Evolutionary conservation across 768 basidiomycete genomes (phyloP), one percentile per base, ranked within the genome.

Genomic region (Zangia roseola): DNA sequence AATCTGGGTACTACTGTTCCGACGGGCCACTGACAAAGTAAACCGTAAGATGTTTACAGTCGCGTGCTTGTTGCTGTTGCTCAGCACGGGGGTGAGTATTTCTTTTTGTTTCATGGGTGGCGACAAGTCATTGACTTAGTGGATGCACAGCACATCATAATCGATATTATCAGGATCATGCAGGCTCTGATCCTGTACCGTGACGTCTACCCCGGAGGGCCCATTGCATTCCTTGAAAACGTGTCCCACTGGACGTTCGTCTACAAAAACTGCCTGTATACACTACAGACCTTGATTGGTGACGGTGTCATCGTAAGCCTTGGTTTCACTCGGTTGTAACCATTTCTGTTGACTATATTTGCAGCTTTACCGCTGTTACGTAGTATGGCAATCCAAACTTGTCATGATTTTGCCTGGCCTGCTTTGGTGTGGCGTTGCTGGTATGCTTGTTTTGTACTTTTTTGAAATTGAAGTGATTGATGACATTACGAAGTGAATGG

Each of bases 81-180:
- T 54, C 4, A 69, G 66, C 36, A 68, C 65, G 1, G 47, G 43
- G 23, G 66, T 67, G n/a, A 40, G 60, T 43, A 1, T 33, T 28
- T n/a, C 10, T 19, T 31, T 13, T 49, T 17, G 2, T 41, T 26
- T 14, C 20, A 2, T 10, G 16, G 16, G 16, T 16, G 25, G 5
- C n/a, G 14, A 6, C 14, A 17, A 30, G 19, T 9, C 10, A 1
- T 28, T 14, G 8, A 31, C 44, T 16, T 33, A 12, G 16, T 13
- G 7, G 12, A 23, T n/a, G 14, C 25, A 26, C 40, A 66, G 64
- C 64, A 66, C 25, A 34, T 65, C n/a, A 48, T 43, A 13, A 43
- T 60, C 23, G 52, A 58, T 38, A 58, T 67, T 33, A 51, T 61
- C 12, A 59, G 63, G 26, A 17, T 52, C 10, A 36, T 54, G 33